Percentiles rank a stretch among this genome's conserved stretches.
Evolutionary conservation across 2,329 filamentous ascomycete genomes (phyloP).

Genomic region (Elsinoe fawcettii): DNA sequence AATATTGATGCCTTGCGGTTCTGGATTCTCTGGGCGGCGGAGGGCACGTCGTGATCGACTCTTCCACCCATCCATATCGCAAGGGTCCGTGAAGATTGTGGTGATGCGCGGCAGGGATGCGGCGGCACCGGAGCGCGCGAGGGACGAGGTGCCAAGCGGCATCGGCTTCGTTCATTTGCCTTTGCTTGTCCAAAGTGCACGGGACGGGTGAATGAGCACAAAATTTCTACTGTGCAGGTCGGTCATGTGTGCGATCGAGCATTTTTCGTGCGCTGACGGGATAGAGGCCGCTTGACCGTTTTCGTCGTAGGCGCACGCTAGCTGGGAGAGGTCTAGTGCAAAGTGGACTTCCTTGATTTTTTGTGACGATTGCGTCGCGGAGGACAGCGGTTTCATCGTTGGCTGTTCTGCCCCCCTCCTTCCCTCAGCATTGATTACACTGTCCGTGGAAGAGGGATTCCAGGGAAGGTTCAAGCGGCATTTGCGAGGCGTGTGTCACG

Average conservation of each 20-base stretch:
- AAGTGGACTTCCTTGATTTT: background rate
- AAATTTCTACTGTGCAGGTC: too few species aligned
- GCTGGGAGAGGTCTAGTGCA: background rate
- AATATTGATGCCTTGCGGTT: background rate
- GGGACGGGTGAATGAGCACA: too few species aligned
- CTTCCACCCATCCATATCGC: background rate
- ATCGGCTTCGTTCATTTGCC: too few species aligned
- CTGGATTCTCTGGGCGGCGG: background rate
- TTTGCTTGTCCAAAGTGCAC: too few species aligned
- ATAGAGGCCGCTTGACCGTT: background rate
- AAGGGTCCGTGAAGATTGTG: background rate
- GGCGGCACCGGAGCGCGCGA: background rate
- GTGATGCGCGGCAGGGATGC: background rate
- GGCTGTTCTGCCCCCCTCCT: background rate
- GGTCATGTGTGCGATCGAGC: background rate
- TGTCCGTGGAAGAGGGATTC: background rate
- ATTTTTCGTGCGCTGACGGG: background rate
- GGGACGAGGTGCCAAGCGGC: background rate
- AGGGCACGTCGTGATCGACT: background rate
- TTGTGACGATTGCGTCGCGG: background rate
- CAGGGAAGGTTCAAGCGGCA: slow-evolving; percentile 5
- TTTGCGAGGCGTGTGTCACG: background rate
- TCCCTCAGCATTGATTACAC: background rate
- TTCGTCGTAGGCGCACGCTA: background rate
- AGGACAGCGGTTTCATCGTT: background rate